A percentile compares a stretch with the other conserved stretches of the same genome.
Conservation (phyloP, 164 flowering plant species). For the Brasenia schreberi region DNA sequence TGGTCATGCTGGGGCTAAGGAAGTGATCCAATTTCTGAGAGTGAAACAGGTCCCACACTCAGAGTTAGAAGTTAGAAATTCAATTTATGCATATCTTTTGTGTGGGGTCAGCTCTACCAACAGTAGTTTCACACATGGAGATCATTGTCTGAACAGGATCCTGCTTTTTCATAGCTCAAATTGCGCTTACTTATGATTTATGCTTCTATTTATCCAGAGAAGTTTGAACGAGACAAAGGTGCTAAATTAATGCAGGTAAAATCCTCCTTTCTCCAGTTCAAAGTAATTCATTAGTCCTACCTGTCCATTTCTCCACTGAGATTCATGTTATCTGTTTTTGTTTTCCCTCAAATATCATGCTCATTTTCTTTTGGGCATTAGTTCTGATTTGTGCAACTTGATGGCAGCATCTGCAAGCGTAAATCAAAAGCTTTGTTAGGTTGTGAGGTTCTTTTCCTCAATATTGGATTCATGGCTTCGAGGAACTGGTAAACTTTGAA, state of each 20-base stretch:
- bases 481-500: too few species aligned
- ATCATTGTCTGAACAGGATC: constrained; percentile 39
- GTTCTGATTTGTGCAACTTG: neutral
- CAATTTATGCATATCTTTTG: neutral
- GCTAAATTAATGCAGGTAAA: constrained; percentile 80
- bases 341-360: neutral
- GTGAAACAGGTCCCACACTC: constrained; percentile 41
- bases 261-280: neutral
- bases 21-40: constrained; percentile 67
- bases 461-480: too few species aligned
- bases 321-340: too few species aligned
- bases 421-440: too few species aligned
- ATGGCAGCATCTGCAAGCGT: too few species aligned
- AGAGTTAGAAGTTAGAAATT: neutral
- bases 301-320: too few species aligned
- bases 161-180: constrained; percentile 45
- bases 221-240: constrained; percentile 95
- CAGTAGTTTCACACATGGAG: neutral
- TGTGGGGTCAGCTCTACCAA: neutral
- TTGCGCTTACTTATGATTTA: constrained; percentile 90
- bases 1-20: constrained; percentile 96
- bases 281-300: too few species aligned
- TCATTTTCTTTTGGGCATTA: neutral
- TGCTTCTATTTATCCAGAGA: constrained; percentile 79
- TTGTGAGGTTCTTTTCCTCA: too few species aligned